These are phyloP conservation scores for Trichopus zeylanicus DNA, from an alignment of 116 monocot genomes.

Conservation along the genomic window DNA sequence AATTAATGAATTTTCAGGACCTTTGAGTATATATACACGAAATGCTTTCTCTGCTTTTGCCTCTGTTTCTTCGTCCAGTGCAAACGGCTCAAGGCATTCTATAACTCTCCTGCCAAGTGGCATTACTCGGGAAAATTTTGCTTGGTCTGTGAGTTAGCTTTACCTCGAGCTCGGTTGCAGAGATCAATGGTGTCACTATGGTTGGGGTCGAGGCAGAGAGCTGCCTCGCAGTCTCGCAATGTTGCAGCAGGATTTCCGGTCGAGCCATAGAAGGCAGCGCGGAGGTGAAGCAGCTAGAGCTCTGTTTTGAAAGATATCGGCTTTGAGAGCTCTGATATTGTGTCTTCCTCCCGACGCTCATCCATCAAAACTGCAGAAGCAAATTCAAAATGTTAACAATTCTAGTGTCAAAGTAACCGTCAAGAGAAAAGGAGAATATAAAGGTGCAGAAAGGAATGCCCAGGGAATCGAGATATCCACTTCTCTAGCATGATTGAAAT, in stretches of 20 bases:
- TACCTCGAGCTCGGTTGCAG: conserved; percentile 36
- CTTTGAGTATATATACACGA: not conserved
- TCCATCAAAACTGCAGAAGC: conserved; percentile 59
- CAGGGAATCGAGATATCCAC: too few relatives aligned
- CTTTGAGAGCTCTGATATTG: conserved; percentile 50
- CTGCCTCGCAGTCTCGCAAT: conserved; percentile 77
- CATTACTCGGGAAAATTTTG: not conserved
- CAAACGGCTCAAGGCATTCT: not conserved
- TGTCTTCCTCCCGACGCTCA: conserved; percentile 53
- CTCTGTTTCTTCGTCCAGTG: not conserved
- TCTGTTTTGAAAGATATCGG: conserved; percentile 79
- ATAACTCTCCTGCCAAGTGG: not conserved
- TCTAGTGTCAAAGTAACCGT: not conserved
- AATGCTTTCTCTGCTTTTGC: not conserved
- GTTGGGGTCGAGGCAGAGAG: conserved; percentile 75
- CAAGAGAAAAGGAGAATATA: not conserved
- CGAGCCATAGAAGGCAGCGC: conserved; percentile 91
- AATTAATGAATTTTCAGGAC: not conserved
- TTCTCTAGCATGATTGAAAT: too few relatives aligned
- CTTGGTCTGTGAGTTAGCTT: conserved; percentile 5
- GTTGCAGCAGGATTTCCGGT: conserved; percentile 41
- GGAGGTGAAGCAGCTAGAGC: conserved; percentile 79
- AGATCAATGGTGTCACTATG: conserved; percentile 69
- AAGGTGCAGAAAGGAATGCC: not conserved
- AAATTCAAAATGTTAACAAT: not conserved